phyloP scores from a whole-genome alignment of 2,329 filamentous ascomycete genomes.

The Penicillium sp. region DNA sequence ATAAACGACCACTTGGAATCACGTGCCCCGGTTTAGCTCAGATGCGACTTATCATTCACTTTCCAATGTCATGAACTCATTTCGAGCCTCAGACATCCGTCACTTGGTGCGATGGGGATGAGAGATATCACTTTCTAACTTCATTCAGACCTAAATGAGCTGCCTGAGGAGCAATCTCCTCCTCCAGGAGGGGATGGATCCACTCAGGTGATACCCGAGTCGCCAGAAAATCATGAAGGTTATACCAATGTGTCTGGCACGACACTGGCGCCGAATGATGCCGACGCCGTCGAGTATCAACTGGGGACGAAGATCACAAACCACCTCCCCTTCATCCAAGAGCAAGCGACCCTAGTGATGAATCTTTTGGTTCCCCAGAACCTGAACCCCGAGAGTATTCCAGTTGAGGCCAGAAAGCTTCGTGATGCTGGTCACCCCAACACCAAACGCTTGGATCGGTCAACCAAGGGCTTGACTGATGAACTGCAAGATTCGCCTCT shows the following conservation, averaged over 20 bases:
- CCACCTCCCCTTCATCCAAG: slow-evolving; percentile 15
- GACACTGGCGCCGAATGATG: slow-evolving; percentile 26
- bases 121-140: slow-evolving; percentile 7
- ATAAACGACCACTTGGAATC: too few species aligned
- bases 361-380: neutral
- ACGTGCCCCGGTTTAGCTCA: too few species aligned
- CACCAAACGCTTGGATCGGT: slow-evolving; percentile 21
- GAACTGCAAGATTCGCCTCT: slow-evolving; percentile 28
- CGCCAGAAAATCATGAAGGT: slow-evolving; percentile 28
- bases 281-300: slow-evolving; percentile 27
- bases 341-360: slow-evolving; percentile 20
- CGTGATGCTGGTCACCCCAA: neutral
- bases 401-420: slow-evolving; percentile 5
- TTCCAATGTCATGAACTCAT: too few species aligned
- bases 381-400: slow-evolving; percentile 1
- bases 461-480: slow-evolving; percentile 24
- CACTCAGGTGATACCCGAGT: slow-evolving; percentile 20
- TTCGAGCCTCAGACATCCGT: too few species aligned
- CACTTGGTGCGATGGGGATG: too few species aligned
- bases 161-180: slow-evolving; percentile 16
- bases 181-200: slow-evolving; percentile 3
- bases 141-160: slow-evolving; percentile 10
- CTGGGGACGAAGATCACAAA: neutral
- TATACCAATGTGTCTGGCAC: slow-evolving; percentile 37
- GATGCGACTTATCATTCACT: too few species aligned